Percentiles rank a stretch among this genome's conserved stretches.
Evolutionary conservation across 148 eudicot species (phyloP).

Genomic region (Linanthus parryae): DNA sequence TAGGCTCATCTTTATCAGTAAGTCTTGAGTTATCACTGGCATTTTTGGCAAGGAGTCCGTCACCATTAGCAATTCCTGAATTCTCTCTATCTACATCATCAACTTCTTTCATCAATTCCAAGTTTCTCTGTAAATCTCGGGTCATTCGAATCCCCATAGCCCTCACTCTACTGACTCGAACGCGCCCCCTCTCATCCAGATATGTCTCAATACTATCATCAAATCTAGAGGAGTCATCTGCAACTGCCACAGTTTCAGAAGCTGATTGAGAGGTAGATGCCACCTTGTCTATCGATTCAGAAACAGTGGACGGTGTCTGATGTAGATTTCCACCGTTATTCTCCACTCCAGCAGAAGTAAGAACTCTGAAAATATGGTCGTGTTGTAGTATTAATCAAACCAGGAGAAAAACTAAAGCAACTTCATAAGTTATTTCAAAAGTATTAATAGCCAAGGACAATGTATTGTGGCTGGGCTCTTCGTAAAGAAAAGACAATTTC

Average conservation of each 20-base stretch:
- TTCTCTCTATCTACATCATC: slow-evolving; percentile 50
- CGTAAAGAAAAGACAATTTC: too few species aligned
- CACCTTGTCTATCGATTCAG: slow-evolving; percentile 16
- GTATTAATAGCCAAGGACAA: too few species aligned
- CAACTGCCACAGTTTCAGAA: slow-evolving; percentile 24
- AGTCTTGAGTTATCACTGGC: slow-evolving; percentile 9
- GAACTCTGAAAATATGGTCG: slow-evolving; percentile 46
- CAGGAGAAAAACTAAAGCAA: too few species aligned
- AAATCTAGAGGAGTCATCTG: slow-evolving; percentile 25
- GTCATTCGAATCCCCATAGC: slow-evolving; percentile 97
- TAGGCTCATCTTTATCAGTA: slow-evolving; percentile 16
- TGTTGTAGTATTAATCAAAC: too few species aligned
- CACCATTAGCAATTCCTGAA: slow-evolving; percentile 13
- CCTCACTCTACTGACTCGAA: slow-evolving; percentile 69
- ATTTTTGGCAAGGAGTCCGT: slow-evolving; percentile 14
- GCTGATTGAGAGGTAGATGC: slow-evolving; percentile 25
- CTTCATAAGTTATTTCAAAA: too few species aligned
- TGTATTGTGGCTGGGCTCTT: too few species aligned
- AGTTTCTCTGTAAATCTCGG: slow-evolving; percentile 82
- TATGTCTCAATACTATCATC: slow-evolving; percentile 57
- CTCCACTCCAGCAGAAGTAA: slow-evolving; percentile 61
- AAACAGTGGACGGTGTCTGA: slow-evolving; percentile 27
- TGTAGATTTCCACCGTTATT: slow-evolving; percentile 35
- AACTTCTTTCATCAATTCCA: slow-evolving; percentile 77
- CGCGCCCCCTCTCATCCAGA: slow-evolving; percentile 67